Evolutionary conservation across 345 rosid genomes (phyloP), one percentile per base, ranked within the genome.

Genomic region (Eucalyptus polybractea): DNA sequence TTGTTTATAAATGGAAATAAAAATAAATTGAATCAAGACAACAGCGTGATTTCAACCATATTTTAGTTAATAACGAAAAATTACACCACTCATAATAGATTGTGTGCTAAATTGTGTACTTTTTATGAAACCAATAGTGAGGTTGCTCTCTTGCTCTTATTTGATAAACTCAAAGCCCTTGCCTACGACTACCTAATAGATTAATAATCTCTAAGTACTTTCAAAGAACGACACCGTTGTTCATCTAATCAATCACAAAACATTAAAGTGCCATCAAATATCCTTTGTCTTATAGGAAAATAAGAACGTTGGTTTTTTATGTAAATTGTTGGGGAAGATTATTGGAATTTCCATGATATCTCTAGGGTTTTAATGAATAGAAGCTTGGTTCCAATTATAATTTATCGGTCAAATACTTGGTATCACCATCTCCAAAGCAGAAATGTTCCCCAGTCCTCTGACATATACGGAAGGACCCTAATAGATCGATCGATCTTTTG

Each of bases 151-250:
- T 58, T 3, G n/a, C 67, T 58, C 67, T 58, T 25, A 25, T 10
- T 25, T 58, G 67, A 24, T 58, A 3, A 58, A 58, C n/a, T 58
- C 67, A 58, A 10, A 10, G 67, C 13, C n/a, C 67, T 58, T 58
- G 11, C 31, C 1, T 58, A 58, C 0, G 0, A 56, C 67, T 11
- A 24, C 62, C 62, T 58, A 58, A 5, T 11, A 58, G 29, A 58
- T 58, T 1, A 25, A 10, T 58, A 58, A 11, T 58, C 67, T 11
- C 14, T 1, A 58, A 25, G 67, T 11, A 25, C n/a, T 58, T 25
- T 58, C 2, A 11, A 25, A 5, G 65, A 58, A 58, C n/a, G 0
- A 25, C 0, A 5, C 3, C n/a, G n/a, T 1, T 58, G 1, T 58
- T 25, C n/a, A 10, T 58, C 67, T 27, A 58, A 58, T 58, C 67